Percentiles rank a stretch among this genome's conserved stretches.
These are phyloP conservation scores for Trifolium fragiferum DNA, from an alignment of 306 rosid genomes.

Conservation along the genomic window DNA sequence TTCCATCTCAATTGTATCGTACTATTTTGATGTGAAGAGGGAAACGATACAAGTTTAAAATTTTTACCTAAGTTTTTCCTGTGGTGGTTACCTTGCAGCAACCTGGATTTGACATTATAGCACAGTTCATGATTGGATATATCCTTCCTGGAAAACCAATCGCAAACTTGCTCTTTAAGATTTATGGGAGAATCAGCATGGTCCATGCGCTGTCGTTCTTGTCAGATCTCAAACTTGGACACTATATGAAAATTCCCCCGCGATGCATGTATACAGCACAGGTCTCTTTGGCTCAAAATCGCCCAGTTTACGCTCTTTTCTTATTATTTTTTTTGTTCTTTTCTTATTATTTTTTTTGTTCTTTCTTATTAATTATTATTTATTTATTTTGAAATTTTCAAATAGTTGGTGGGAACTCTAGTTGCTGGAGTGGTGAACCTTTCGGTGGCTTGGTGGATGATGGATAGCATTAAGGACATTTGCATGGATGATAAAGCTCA, in stretches of 20 bases:
- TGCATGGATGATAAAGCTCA: conserved; percentile 71
- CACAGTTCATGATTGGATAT: conserved; percentile 95
- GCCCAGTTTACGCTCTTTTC: not conserved
- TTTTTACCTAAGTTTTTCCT: conserved; percentile 9
- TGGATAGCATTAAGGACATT: conserved; percentile 72
- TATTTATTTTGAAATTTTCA: conserved; percentile 2
- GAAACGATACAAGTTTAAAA: not conserved
- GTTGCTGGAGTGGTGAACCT: conserved; percentile 82
- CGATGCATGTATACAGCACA: conserved; percentile 92
- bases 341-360: not conserved
- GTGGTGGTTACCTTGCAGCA: conserved; percentile 62
- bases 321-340: not conserved
- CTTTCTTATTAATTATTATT: not conserved
- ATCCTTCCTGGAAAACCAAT: conserved; percentile 94
- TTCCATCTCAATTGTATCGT: not conserved
- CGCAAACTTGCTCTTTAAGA: conserved; percentile 91
- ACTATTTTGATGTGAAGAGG: conserved; percentile 24
- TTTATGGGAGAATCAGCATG: conserved; percentile 95
- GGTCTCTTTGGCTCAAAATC: conserved; percentile 53
- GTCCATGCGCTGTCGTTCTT: conserved; percentile 95
- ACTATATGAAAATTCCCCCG: conserved; percentile 99
- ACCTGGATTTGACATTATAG: conserved; percentile 98
- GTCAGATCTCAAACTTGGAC: conserved; percentile 95
- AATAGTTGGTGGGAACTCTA: conserved; percentile 88
- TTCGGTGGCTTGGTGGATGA: conserved; percentile 99